phyloP scores from a whole-genome alignment of 2,329 filamentous ascomycete genomes.

The Fusarium hainanense region DNA sequence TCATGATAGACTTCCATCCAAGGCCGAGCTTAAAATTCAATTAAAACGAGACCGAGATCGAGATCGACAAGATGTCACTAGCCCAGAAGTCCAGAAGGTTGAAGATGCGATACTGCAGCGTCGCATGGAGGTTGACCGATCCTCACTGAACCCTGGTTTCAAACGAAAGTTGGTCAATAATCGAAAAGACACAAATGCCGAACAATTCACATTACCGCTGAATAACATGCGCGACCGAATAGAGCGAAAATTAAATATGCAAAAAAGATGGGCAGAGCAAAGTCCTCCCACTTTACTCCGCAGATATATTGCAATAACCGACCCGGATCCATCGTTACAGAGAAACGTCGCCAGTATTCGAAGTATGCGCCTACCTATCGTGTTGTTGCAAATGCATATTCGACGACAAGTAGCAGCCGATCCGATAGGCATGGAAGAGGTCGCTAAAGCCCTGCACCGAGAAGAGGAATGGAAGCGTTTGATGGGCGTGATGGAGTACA shows the following conservation, averaged over 20 bases:
- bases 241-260: conserved; percentile 37
- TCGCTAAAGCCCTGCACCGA: conserved; percentile 44
- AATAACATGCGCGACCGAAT: conserved; percentile 3
- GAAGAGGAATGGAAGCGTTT: conserved; percentile 39
- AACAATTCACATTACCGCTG: background rate
- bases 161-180: background rate
- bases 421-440: conserved; percentile 15
- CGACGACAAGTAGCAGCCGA: conserved; percentile 38
- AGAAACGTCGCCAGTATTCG: conserved; percentile 43
- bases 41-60: background rate
- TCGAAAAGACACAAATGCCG: background rate
- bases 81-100: background rate
- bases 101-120: background rate
- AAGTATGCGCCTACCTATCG: conserved; percentile 44
- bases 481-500: conserved; percentile 31
- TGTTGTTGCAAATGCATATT: conserved; percentile 50
- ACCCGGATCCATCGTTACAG: conserved; percentile 13
- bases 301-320: conserved; percentile 27
- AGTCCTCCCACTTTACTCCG: conserved; percentile 44
- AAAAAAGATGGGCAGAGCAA: conserved; percentile 39
- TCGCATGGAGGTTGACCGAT: background rate
- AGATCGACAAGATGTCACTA: background rate
- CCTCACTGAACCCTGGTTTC: background rate
- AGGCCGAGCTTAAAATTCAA: background rate
- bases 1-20: background rate